Evolutionary conservation across 306 rosid species (phyloP), one percentile per base, ranked within the genome.

Genomic region (Gastrolobium bilobum): DNA sequence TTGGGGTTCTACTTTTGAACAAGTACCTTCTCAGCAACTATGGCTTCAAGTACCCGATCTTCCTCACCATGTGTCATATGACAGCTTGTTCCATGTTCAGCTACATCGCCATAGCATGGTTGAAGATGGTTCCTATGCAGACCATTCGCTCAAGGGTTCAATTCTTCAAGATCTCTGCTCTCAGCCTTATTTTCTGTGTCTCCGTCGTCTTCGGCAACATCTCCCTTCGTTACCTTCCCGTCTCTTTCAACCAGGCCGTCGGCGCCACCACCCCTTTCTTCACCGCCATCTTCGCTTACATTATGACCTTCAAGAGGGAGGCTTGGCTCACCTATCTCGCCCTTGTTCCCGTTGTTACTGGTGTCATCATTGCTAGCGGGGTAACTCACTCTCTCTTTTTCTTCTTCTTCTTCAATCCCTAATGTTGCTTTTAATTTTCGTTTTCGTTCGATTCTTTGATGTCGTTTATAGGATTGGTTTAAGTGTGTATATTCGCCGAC

Each of bases 31-130:
- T 96, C 2, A 88, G 93, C 84, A 96, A 93, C 86, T 96, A 96
- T 33, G 99, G 99, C 2, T 96, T 96, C 93, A 96, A 91, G 88
- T 96, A 96, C 86, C 99, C 99, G 66, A 96, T 96, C 72, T 96
- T 96, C 86, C 88, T 96, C 60, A 96, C 99, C 89, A 96, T 96
- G 99, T 96, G 99, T 67, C 99, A 96, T 74, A 96, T 96, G 99
- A 96, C 97, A 0, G 99, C 99, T 2, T 96, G 99, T 42, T 96
- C 99, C 1, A 29, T 96, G 44, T 84, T 96, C 81, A 96, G 99
- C 83, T 96, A 96, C 76, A 65, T 96, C 4, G 99, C 99, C 3
- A 96, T 96, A 62, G 99, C 99, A 5, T 96, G 98, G 98, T 48
- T 96, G 84, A 93, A 93, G 91, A 44, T 93, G 86, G 99, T 96